Evolutionary conservation across 1,284 basidiomycete species (phyloP), one percentile per base, ranked within the genome.

Genomic region (Tranzscheliella williamsii): DNA sequence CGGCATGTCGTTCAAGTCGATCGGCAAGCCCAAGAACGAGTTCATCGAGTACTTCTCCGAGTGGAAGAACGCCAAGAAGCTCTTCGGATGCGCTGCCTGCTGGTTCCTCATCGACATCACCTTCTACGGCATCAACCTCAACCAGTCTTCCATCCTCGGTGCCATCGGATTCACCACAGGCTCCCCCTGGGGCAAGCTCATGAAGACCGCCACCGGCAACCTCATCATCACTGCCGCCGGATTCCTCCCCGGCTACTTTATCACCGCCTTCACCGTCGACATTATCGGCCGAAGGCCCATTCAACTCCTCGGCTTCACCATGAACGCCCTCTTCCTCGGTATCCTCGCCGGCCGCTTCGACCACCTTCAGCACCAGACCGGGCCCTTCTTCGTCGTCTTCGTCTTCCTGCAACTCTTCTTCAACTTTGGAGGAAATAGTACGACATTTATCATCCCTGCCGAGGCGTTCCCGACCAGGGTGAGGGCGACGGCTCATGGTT

Each of bases 91-190:
- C 36, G 58, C 67, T 11, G 50, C 54, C 39, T 48, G 39, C 42
- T 73, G 71, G 77, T 79, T 73, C 61, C 68, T 69, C 6, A 72
- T 80, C 34, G 88, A 90, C 83, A 85, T 90, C 56, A 81, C 78
- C 23, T 91, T 91, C 81, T 77, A 88, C 75, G 89, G 89, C 54
- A 83, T 91, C 79, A 88, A 88, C 48, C 82, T 91, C 50, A 91
- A 91, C 81, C 87, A 86, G 6, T 83, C 84, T 37, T 85, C 85
- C 72, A 82, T 84, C 46, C 79, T 84, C 33, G 84, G 86, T 64
- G 86, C 85, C 65, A 85, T 87, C 63, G 87, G 83, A 42, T 84
- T 82, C 76, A 76, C 78, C 46, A 76, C 46, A 16, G 76, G 79
- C 8, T 70, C 73, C 38, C 73, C 76, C 47, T 73, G 62, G 54